Percentiles rank a stretch among this genome's conserved stretches.
phyloP scores from a whole-genome alignment of 257 asterid genomes.

The Penstemon davidsonii region DNA sequence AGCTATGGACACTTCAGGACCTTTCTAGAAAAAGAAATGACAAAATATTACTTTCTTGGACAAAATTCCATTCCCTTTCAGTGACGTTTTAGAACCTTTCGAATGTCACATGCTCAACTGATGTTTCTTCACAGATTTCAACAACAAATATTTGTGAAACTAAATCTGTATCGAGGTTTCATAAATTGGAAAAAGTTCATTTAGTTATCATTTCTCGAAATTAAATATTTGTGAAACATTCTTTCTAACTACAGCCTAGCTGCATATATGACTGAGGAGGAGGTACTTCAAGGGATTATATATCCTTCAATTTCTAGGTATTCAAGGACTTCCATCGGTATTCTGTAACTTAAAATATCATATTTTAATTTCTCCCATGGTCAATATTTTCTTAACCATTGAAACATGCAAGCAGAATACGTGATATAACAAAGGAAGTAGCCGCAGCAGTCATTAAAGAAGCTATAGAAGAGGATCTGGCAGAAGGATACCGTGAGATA shows the following conservation, averaged over 20 bases:
- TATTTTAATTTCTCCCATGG: neutral
- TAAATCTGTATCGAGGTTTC: neutral
- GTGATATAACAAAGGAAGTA: constrained; percentile 94
- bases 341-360: constrained; percentile 2
- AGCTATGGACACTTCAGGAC: constrained; percentile 4
- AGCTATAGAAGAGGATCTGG: constrained; percentile 91
- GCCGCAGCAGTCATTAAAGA: constrained; percentile 91
- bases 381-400: constrained; percentile 19
- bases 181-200: constrained; percentile 5
- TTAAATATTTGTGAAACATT: constrained; percentile 19
- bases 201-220: constrained; percentile 16
- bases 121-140: constrained; percentile 1
- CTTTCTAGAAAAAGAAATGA: neutral
- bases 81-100: neutral
- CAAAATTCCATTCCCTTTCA: neutral
- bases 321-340: neutral
- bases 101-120: neutral
- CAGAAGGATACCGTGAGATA: constrained; percentile 92
- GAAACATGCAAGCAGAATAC: constrained; percentile 63
- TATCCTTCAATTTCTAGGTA: constrained; percentile 96
- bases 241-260: constrained; percentile 67
- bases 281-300: constrained; percentile 74
- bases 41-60: neutral
- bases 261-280: constrained; percentile 93
- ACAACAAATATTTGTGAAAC: constrained; percentile 8